Evolutionary conservation across 2,329 filamentous ascomycete species (phyloP), one percentile per base, ranked within the genome.

Genomic region (Fusarium papillatum): DNA sequence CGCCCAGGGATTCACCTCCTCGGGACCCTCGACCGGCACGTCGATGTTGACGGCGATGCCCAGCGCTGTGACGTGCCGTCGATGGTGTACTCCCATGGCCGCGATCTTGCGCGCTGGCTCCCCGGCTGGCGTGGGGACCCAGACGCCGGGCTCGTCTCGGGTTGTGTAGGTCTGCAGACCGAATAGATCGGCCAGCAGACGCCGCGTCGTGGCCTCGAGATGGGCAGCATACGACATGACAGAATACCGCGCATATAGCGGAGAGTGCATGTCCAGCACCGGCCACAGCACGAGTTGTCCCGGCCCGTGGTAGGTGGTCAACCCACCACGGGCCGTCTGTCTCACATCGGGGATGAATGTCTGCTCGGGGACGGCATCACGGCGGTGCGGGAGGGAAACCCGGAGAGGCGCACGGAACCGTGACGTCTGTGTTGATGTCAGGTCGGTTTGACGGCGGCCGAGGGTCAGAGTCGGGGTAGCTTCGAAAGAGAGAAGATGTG

Each of bases 281-380:
- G 96, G 95, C 87, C 98, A 99, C n/a, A 96, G 91, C 41, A 98
- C 94, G 61, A 98, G 86, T 83, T 99, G 97, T 0, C 96, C 96
- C 0, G 96, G 97, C 0, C 96, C 97, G 82, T 99, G 97, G 86
- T 98, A 98, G 4, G 97, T 98, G 0, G 95, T 96, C 76, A 98
- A 92, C 0, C 97, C 97, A 72, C 97, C 97, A 66, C 97, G 92
- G n/a, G 92, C 90, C 17, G 95, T 93, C 79, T 92, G 89, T 53
- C 91, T 84, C 78, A 97, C 91, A n/a, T 90, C 86, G 5, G 93
- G 94, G 31, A 82, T 75, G 77, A 84, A 86, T 62, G 38, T 82
- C 70, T 46, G 66, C 39, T 75, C 59, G 38, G 81, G 75, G 57
- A 84, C 79, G 39, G 88, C 78, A 9, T 72, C 59, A 29, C 60